phyloP scores from a whole-genome alignment of 2,329 filamentous ascomycete genomes.

The Nigrograna mackinnonii region DNA sequence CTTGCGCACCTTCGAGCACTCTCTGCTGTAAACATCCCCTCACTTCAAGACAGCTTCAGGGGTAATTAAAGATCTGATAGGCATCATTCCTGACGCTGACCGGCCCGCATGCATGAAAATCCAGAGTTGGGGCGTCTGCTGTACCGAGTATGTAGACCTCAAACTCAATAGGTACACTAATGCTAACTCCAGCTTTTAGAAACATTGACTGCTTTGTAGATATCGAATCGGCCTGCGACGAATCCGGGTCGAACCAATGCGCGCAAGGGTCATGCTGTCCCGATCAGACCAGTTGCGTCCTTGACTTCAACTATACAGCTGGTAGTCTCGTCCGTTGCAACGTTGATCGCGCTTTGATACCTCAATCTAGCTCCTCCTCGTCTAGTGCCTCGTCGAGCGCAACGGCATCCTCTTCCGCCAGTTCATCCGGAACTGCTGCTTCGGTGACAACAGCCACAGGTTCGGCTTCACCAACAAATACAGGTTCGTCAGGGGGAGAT shows the following conservation, averaged over 20 bases:
- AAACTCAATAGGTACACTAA: neutral
- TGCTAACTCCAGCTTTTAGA: neutral
- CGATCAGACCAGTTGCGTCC: conserved; percentile 3
- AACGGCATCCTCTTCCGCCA: neutral
- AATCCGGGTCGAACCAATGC: conserved; percentile 1
- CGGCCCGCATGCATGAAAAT: conserved; percentile 6
- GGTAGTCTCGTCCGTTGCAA: conserved; percentile 6
- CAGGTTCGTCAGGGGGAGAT: neutral
- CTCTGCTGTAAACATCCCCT: conserved; percentile 5
- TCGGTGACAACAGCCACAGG: neutral
- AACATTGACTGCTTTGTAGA: conserved; percentile 9
- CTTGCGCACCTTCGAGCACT: conserved; percentile 5
- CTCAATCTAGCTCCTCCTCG: conserved; percentile 2
- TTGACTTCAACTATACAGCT: conserved; percentile 3
- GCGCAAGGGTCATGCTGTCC: conserved; percentile 3
- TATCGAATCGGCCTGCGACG: neutral
- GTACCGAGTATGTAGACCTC: conserved; percentile 6
- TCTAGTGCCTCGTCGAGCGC: neutral
- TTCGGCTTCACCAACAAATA: neutral
- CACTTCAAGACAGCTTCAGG: neutral
- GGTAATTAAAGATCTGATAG: conserved; percentile 1
- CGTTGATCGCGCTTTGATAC: conserved; percentile 6
- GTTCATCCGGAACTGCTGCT: neutral
- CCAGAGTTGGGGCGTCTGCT: conserved; percentile 6
- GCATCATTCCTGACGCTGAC: conserved; percentile 8